Evolutionary conservation across 805 yeast genomes (phyloP), one percentile per base, ranked within the genome.

Genomic region (Barnettozyma sp.): DNA sequence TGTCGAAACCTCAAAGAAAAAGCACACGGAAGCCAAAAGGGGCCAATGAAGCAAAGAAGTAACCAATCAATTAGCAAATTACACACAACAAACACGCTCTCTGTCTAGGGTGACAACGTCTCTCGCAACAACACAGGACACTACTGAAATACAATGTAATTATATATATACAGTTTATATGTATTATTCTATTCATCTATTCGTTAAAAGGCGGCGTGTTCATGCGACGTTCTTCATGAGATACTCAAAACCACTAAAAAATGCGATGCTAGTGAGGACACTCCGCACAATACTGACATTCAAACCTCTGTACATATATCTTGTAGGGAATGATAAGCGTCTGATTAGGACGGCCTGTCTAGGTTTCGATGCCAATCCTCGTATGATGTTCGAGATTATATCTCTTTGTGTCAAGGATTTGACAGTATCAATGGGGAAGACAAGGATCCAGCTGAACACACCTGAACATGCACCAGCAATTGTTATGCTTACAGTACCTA

Each of bases 401-500:
- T 84, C 90, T 39, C 81, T 72, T 51, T 85, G 95, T 29, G 75
- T 69, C 39, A 79, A 67, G 2, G 88, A 75, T 53, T 86, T 85
- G 40, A 81, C 65, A 0, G 95, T 85, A 55, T 85, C 95, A 9
- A 85, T 54, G 4, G 95, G 94, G 59, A 81, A 86, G 4, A 84
- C 78, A 1, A 76, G 56, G 3, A 76, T 58, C 94, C 94, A 84
- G 34, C 86, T 70, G 13, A 80, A 58, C 13, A 79, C 70, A 3
- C 95, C 95, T 4, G 92, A 74, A 17, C 77, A 43, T 0, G 86
- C 94, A n/a, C 94, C 95, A 1, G 90, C 82, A 3, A 78, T 23
- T 4, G 80, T 76, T 16, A 78, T 66, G 7, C 76, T 62, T 6
- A 68, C 21, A 2, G 78, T 63, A 22, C 58, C 52, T 26, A 60